phyloP scores from a whole-genome alignment of 345 rosid species.

The Populus tremula region DNA sequence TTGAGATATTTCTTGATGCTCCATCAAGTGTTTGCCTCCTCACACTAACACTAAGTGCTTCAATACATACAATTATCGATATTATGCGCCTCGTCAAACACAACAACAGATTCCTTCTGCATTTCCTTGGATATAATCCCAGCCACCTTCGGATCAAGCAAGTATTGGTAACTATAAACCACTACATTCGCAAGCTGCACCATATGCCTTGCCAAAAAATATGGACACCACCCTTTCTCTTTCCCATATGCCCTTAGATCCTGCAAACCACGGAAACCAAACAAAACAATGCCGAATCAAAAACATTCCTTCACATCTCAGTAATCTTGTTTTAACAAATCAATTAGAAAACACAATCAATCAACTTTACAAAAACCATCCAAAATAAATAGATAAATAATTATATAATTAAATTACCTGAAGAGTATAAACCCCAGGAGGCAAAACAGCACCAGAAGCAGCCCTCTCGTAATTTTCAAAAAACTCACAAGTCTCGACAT shows the following conservation, averaged over 20 bases:
- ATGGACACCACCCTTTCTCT: constrained; percentile 89
- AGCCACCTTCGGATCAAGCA: constrained; percentile 98
- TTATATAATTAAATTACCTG: constrained; percentile 44
- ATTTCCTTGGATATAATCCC: constrained; percentile 95
- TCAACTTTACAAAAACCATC: neutral
- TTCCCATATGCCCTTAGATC: constrained; percentile 85
- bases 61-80: constrained; percentile 93
- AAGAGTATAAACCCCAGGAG: constrained; percentile 91
- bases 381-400: neutral
- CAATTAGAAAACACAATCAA: neutral
- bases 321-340: neutral
- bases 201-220: constrained; percentile 91
- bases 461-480: constrained; percentile 87
- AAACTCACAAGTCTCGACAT: constrained; percentile 70
- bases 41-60: constrained; percentile 92
- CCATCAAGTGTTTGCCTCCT: constrained; percentile 93
- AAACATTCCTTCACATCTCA: no score
- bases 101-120: constrained; percentile 92
- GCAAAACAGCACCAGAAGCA: constrained; percentile 69
- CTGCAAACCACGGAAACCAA: constrained; percentile 24
- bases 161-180: constrained; percentile 92
- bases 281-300: no score
- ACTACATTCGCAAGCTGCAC: constrained; percentile 88
- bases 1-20: constrained; percentile 76
- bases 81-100: constrained; percentile 97